phyloP scores from a whole-genome alignment of 2,329 filamentous ascomycete species.

The Hypocrella siamensis region DNA sequence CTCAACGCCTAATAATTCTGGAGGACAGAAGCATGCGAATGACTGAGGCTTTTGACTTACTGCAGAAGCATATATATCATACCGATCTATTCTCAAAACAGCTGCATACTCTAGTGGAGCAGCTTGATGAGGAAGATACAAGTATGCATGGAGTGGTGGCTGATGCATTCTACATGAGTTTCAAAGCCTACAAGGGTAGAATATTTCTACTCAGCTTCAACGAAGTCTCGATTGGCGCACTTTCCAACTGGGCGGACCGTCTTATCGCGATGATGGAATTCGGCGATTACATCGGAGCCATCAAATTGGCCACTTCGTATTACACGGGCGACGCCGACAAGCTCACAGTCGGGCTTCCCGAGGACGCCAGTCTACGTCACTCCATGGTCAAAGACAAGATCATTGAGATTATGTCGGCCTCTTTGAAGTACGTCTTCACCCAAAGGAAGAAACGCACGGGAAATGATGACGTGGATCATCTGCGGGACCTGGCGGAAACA shows the following conservation, averaged over 20 bases:
- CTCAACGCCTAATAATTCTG: slow-evolving; percentile 79
- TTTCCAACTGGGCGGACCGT: slow-evolving; percentile 96
- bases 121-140: slow-evolving; percentile 70
- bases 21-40: slow-evolving; percentile 81
- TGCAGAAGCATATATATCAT: slow-evolving; percentile 87
- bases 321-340: slow-evolving; percentile 87
- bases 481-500: slow-evolving; percentile 65
- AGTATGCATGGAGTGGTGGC: slow-evolving; percentile 93
- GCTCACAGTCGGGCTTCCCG: slow-evolving; percentile 81
- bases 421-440: slow-evolving; percentile 74
- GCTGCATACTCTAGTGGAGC: slow-evolving; percentile 70
- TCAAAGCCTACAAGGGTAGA: slow-evolving; percentile 86
- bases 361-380: slow-evolving; percentile 62
- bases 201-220: slow-evolving; percentile 89
- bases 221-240: slow-evolving; percentile 74
- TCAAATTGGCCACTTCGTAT: slow-evolving; percentile 79
- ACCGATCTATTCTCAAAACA: slow-evolving; percentile 80
- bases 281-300: slow-evolving; percentile 88
- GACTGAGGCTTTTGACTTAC: slow-evolving; percentile 85
- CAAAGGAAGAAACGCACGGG: slow-evolving; percentile 37
- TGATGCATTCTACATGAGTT: slow-evolving; percentile 96
- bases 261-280: slow-evolving; percentile 89
- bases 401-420: slow-evolving; percentile 84
- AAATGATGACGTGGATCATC: slow-evolving; percentile 36
- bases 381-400: slow-evolving; percentile 76